A percentile compares a stretch with the other conserved stretches of the same genome.
phyloP scores from a whole-genome alignment of 129 eudicot species.

The Deinandra increscens region DNA sequence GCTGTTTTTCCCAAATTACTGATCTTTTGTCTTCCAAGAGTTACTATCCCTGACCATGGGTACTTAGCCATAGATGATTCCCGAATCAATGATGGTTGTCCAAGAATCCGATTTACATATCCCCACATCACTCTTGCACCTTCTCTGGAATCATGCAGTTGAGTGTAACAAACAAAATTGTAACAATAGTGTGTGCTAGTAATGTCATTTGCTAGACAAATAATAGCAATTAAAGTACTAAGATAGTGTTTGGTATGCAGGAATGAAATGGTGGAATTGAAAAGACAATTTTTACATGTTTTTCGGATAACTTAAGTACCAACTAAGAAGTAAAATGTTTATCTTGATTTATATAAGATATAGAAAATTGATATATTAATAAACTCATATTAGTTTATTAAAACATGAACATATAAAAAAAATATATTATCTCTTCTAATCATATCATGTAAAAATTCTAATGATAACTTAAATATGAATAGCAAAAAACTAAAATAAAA shows the following conservation, averaged over 20 bases:
- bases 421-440: too few species aligned
- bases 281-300: too few species aligned
- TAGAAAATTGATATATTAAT: not conserved
- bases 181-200: not conserved
- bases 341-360: not conserved
- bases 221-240: constrained; percentile 4
- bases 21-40: constrained; percentile 46
- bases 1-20: constrained; percentile 42
- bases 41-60: constrained; percentile 72
- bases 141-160: constrained; percentile 61
- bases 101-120: constrained; percentile 86
- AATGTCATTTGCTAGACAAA: constrained; percentile 5
- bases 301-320: too few species aligned
- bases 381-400: not conserved
- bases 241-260: not conserved
- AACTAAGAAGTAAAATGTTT: not conserved
- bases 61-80: constrained; percentile 89
- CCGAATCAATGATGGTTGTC: constrained; percentile 96
- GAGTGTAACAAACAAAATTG: constrained; percentile 13
- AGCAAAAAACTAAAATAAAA: not conserved
- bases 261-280: not conserved
- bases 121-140: constrained; percentile 98
- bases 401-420: not conserved
- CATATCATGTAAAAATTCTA: not conserved
- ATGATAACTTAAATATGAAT: not conserved